A percentile compares a stretch with the other conserved stretches of the same genome.
phyloP scores from a whole-genome alignment of 768 basidiomycete species.

The Phylloporus sp. region DNA sequence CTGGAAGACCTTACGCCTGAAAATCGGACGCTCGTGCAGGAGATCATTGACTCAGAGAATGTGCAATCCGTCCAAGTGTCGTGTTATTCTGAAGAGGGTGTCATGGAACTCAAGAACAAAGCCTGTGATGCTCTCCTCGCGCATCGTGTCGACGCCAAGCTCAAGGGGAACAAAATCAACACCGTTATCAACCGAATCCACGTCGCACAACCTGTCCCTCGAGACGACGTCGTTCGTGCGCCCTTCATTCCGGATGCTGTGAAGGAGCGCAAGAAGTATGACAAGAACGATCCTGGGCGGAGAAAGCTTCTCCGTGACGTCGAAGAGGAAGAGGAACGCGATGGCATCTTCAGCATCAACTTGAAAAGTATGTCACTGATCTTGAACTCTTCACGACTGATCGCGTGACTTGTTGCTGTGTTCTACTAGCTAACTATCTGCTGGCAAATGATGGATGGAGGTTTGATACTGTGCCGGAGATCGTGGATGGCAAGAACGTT shows the following conservation, averaged over 20 bases:
- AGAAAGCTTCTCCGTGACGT: conserved; percentile 71
- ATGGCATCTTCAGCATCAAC: conserved; percentile 90
- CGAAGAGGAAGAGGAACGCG: conserved; percentile 82
- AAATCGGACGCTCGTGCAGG: conserved; percentile 75
- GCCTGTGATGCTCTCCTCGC: conserved; percentile 95
- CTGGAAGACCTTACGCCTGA: conserved; percentile 80
- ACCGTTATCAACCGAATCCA: conserved; percentile 93
- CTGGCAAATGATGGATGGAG: conserved; percentile 93
- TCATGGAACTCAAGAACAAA: conserved; percentile 93
- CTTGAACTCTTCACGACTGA: background rate
- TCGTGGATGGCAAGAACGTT: conserved; percentile 97
- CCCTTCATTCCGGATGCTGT: conserved; percentile 89
- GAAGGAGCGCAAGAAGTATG: conserved; percentile 74
- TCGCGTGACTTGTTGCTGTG: conserved; percentile 1
- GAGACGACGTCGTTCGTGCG: conserved; percentile 85
- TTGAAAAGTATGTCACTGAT: conserved; percentile 60
- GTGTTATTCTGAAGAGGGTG: conserved; percentile 94
- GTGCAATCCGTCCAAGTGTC: conserved; percentile 82
- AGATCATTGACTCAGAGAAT: conserved; percentile 73
- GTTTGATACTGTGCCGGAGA: conserved; percentile 94
- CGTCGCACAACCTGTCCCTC: conserved; percentile 84
- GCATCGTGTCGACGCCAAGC: conserved; percentile 89
- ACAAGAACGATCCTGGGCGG: conserved; percentile 82
- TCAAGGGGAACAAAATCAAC: conserved; percentile 92
- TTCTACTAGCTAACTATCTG: conserved; percentile 75